phyloP scores from a whole-genome alignment of 1,284 basidiomycete genomes.

The Grifola frondosa region DNA sequence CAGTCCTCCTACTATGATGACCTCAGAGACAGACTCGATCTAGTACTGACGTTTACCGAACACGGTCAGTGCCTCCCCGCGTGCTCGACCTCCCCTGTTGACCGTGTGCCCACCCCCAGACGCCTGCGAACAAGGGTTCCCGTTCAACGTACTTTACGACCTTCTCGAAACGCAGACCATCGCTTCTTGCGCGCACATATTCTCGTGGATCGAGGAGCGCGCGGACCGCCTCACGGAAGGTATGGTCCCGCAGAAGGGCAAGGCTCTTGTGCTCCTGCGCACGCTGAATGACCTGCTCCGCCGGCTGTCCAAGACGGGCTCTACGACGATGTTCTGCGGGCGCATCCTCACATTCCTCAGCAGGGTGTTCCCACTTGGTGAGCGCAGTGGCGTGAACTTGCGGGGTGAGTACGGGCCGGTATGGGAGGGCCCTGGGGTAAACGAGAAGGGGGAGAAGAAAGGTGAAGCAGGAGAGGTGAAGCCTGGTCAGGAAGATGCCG shows the following conservation, averaged over 20 bases:
- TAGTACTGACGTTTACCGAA: constrained; percentile 72
- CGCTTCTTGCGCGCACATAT: constrained; percentile 76
- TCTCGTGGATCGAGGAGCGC: constrained; percentile 80
- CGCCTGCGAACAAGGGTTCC: constrained; percentile 50
- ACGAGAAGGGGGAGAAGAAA: constrained; percentile 24
- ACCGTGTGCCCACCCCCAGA: constrained; percentile 35
- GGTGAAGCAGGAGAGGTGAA: constrained; percentile 22
- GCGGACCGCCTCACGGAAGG: constrained; percentile 64
- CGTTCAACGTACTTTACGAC: constrained; percentile 70
- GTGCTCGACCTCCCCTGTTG: constrained; percentile 1
- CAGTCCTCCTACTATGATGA: constrained; percentile 56
- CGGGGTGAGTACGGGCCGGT: constrained; percentile 80
- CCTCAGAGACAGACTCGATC: constrained; percentile 64
- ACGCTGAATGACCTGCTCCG: constrained; percentile 85
- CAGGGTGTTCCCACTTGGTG: constrained; percentile 82
- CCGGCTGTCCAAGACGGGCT: constrained; percentile 80
- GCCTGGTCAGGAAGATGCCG: too few relatives aligned
- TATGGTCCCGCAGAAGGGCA: constrained; percentile 83
- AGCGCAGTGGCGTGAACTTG: constrained; percentile 88
- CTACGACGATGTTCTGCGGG: constrained; percentile 83
- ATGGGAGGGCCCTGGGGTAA: constrained; percentile 68
- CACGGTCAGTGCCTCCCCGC: constrained; percentile 48
- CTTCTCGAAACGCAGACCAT: constrained; percentile 83
- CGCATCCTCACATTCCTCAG: constrained; percentile 85
- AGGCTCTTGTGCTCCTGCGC: constrained; percentile 81